Conservation (phyloP, 768 basidiomycete species). For the Tricholoma matsutake region DNA sequence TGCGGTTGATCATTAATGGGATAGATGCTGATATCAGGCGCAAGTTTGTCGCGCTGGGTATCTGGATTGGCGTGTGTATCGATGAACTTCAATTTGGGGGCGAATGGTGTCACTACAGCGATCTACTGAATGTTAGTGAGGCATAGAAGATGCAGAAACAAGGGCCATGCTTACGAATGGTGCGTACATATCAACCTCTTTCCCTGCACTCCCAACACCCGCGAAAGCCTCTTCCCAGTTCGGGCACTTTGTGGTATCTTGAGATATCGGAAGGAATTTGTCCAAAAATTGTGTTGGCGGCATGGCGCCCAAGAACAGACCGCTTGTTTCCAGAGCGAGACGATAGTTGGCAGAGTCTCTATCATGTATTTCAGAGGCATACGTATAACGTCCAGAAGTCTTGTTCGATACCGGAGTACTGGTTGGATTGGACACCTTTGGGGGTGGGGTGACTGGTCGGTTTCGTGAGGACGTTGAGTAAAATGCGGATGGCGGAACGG, state of each 20-base stretch:
- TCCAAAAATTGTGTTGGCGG: background rate
- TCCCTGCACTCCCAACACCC: background rate
- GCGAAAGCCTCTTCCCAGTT: background rate
- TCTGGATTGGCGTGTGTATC: background rate
- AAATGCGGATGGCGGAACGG: no score
- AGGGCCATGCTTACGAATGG: background rate
- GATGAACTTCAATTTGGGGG: background rate
- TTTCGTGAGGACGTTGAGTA: no score
- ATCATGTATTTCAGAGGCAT: background rate
- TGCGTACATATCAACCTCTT: background rate
- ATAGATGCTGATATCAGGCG: background rate
- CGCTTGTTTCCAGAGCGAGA: background rate
- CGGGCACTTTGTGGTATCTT: background rate
- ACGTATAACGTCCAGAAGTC: background rate
- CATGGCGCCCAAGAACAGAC: conserved; percentile 12
- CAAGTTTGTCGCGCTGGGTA: background rate
- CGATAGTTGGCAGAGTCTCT: background rate
- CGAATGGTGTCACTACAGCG: background rate
- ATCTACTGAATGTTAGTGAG: background rate
- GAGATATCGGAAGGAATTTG: background rate
- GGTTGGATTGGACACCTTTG: background rate
- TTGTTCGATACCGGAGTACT: background rate
- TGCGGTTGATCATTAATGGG: no score
- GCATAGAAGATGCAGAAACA: background rate
- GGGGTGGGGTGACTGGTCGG: no score